phyloP scores from a whole-genome alignment of 257 asterid species.

The Orobanche coerulescens region DNA sequence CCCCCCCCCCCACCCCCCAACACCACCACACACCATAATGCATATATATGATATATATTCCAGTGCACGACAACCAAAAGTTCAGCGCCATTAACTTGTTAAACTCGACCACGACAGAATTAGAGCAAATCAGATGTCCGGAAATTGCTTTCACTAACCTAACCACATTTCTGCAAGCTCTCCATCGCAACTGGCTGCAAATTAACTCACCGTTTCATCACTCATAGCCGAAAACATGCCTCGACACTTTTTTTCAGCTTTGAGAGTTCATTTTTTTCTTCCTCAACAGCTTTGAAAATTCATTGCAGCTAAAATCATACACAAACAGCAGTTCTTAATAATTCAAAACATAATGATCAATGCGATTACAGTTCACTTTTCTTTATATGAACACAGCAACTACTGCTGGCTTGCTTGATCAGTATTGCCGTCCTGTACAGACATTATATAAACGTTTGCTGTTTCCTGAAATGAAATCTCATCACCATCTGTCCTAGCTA shows the following conservation, averaged over 20 bases:
- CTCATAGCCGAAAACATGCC: background rate
- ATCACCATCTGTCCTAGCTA: slow-evolving; percentile 29
- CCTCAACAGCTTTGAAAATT: background rate
- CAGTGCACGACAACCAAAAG: no score
- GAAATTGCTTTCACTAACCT: background rate
- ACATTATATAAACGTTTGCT: slow-evolving; percentile 37
- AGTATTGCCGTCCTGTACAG: slow-evolving; percentile 46
- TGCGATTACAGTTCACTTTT: background rate
- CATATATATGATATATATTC: no score
- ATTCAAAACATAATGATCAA: slow-evolving; percentile 18
- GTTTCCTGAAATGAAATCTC: slow-evolving; percentile 30
- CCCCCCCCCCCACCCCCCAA: no score
- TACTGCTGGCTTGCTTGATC: slow-evolving; percentile 37
- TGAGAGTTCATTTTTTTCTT: background rate
- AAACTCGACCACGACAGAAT: no score
- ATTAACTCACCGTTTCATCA: background rate
- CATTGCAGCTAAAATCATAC: slow-evolving; percentile 10
- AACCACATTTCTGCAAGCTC: background rate
- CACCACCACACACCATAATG: no score
- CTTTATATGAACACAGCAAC: background rate
- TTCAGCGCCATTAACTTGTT: no score
- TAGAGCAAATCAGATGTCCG: background rate
- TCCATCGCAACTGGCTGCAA: background rate
- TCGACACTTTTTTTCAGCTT: slow-evolving; percentile 8
- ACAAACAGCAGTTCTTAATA: background rate